phyloP scores from a whole-genome alignment of 139 green algal genomes.

The Zygnema cylindricum region DNA sequence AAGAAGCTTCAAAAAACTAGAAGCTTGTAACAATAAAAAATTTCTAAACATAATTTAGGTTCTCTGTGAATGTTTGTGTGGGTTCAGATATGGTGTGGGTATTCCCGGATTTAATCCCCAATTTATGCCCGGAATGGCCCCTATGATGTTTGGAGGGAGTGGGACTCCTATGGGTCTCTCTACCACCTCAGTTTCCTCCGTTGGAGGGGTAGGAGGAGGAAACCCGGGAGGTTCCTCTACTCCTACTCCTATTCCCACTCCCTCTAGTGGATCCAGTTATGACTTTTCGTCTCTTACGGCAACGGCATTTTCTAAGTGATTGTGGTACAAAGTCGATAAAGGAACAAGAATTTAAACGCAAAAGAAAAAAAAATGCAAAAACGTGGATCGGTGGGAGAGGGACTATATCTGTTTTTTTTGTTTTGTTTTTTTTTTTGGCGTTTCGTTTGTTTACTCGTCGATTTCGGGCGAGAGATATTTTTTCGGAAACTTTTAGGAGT shows the following conservation, averaged over 20 bases:
- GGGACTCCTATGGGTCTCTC: slow-evolving; percentile 1
- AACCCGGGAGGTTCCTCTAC: neutral
- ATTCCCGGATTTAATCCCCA: slow-evolving; percentile 13
- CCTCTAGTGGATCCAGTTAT: slow-evolving; percentile 23
- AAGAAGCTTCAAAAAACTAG: neutral
- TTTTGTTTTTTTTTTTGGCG: too few species aligned
- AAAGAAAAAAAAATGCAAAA: too few species aligned
- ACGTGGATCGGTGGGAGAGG: too few species aligned
- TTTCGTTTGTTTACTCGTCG: too few species aligned
- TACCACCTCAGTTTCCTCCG: neutral
- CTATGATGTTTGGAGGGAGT: slow-evolving; percentile 15
- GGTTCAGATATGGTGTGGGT: neutral
- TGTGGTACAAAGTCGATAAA: too few species aligned
- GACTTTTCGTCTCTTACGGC: slow-evolving; percentile 47
- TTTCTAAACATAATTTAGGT: too few species aligned
- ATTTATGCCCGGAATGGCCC: slow-evolving; percentile 36
- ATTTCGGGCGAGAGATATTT: too few species aligned
- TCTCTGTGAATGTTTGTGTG: too few species aligned
- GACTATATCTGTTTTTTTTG: too few species aligned
- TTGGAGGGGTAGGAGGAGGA: too few species aligned
- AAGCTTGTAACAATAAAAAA: neutral
- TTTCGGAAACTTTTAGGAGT: too few species aligned
- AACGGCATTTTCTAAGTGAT: slow-evolving; percentile 25
- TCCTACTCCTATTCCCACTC: neutral
- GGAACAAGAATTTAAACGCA: too few species aligned